Base-by-base conservation (phyloP, 1,139 yeast species). In the Geotrichum aggregatum region DNA sequence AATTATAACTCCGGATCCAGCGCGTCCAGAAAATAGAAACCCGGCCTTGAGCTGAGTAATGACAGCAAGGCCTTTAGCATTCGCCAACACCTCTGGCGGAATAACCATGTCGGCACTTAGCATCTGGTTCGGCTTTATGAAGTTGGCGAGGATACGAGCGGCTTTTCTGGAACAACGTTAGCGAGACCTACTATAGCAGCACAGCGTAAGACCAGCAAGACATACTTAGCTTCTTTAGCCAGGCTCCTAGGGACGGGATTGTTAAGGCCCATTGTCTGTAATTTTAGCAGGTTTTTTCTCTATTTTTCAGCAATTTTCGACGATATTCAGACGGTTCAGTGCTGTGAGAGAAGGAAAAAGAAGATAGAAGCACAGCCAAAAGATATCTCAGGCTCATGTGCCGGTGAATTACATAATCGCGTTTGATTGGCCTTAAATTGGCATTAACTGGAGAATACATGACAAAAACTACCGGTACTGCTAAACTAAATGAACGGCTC, bases 1-100 rank as follows among this genome's bases (percentile, higher is more conserved):
- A 28, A 92, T 94, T 58, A 92, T 86, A 34, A 92, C 88, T 58
- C 98, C 98, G 1, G 96, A 87, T 22, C 98, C 98, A 1, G 97
- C 98, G 68, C 98, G 80, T 33, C 98, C 98, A 3, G 96, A 87
- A 66, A 92, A 92, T 57, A 92, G 75, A 66, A 92, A 92, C 1
- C 98, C 98, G 1, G 98, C 98, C 67, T 94, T 92, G 57, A 92
- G 74, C n/a, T 53, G 56, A 16, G 56, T 92, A 59, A 92, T 78
- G 43, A 92, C 71, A 1, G 96, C 98, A 49, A 92, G 76, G 33
- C 98, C 98, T 66, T 88, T 87, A 44, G 98, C 98, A 65, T 87
- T 85, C 60, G 85, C 82, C 58, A 92, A 76, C 5, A 92, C 82
- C 42, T 83, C 83, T 19, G 96, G 95, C 2, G 98, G 98, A 57